Evolutionary conservation across 148 eudicot species (phyloP), one percentile per base, ranked within the genome.

Genomic region (Drosera capensis): DNA sequence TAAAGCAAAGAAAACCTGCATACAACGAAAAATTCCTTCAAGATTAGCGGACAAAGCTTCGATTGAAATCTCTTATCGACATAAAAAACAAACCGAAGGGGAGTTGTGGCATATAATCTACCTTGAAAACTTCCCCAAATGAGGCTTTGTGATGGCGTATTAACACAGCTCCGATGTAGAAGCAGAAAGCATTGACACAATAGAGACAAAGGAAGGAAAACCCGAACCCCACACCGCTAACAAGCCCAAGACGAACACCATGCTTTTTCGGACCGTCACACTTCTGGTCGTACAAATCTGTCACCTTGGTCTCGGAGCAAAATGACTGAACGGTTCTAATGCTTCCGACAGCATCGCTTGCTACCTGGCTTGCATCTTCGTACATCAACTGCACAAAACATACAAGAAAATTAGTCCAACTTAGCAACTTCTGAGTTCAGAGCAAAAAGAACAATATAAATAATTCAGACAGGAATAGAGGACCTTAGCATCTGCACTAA

Each of bases 101-200:
- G n/a, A n/a, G n/a, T n/a, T n/a, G n/a, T n/a, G n/a, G n/a, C n/a
- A n/a, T n/a, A n/a, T n/a, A n/a, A n/a, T n/a, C 29, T 16, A 81
- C 96, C 85, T 59, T 82, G 55, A 86, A 82, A 42, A 86, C 79
- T 47, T 86, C 72, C 4, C 47, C 70, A 58, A 78, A 81, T 14
- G 75, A 53, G 14, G 81, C 84, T 52, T 60, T 65, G 20, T 72
- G 74, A 36, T 74, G 70, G 24, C 63, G 58, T 41, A 82, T 59
- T 2, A 86, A 68, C 45, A 78, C 45, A 37, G 94, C 73, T 29
- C 94, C 96, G 14, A 76, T 61, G 68, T 55, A 86, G 70, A 78
- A 86, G 48, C 74, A 67, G 40, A 82, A 82, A 26, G 87, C 94
- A 47, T 71, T 74, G 4, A 78, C 64, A 49, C 81, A 82, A 42